phyloP scores from a whole-genome alignment of 352 stramenopile genomes.

The Phytopythium mirpurense region DNA sequence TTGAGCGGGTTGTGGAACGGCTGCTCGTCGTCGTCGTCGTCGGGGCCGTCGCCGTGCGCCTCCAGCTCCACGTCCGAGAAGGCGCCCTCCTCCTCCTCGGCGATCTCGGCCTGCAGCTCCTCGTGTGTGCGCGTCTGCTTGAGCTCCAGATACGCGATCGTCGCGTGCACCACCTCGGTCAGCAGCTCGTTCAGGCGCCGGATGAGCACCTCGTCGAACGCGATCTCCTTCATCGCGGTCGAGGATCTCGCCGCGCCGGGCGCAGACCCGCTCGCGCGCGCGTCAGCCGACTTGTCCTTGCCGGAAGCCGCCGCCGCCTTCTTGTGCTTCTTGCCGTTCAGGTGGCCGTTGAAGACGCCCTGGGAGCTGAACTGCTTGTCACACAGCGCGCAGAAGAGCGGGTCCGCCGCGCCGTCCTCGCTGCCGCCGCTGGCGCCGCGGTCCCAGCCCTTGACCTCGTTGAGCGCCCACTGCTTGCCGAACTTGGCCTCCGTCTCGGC shows the following conservation, averaged over 20 bases:
- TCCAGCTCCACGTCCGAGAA: constrained; percentile 82
- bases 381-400: constrained; percentile 57
- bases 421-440: neutral
- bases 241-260: constrained; percentile 10
- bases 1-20: constrained; percentile 99
- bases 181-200: constrained; percentile 70
- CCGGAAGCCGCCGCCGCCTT: constrained; percentile 37
- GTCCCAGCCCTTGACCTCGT: constrained; percentile 58
- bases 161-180: constrained; percentile 79
- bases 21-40: constrained; percentile 92
- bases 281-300: constrained; percentile 4
- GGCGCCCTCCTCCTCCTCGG: constrained; percentile 81
- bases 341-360: constrained; percentile 65
- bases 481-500: constrained; percentile 79
- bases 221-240: constrained; percentile 39
- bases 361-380: constrained; percentile 72
- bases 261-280: constrained; percentile 4
- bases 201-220: constrained; percentile 70
- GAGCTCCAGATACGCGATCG: constrained; percentile 79
- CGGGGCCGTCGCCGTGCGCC: constrained; percentile 55
- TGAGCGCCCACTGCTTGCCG: constrained; percentile 74
- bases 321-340: constrained; percentile 80
- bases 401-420: constrained; percentile 2
- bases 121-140: constrained; percentile 88
- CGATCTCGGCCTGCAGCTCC: constrained; percentile 81